Percentiles rank a stretch among this genome's conserved stretches.
These are phyloP conservation scores for Vitis cinerea DNA, from an alignment of 164 flowering plant species.

Conservation along the genomic window DNA sequence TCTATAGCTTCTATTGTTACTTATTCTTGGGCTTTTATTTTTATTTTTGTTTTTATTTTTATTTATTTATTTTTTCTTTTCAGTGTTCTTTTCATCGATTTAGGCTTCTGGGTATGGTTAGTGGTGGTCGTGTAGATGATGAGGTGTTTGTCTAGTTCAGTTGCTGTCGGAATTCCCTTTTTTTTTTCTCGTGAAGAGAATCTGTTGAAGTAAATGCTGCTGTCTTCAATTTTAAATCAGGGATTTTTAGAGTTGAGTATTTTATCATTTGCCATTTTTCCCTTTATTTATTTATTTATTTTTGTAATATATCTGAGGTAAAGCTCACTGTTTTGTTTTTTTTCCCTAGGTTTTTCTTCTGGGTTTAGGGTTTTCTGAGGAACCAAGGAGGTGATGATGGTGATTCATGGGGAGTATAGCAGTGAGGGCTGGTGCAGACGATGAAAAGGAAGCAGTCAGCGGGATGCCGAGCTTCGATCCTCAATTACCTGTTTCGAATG, in stretches of 20 bases:
- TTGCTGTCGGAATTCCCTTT: too few species aligned
- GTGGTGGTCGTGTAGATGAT: background rate
- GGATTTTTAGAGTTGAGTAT: too few species aligned
- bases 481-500: constrained; percentile 21
- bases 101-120: background rate
- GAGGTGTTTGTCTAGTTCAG: too few species aligned
- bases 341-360: background rate
- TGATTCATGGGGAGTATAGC: constrained; percentile 27
- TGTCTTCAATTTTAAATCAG: too few species aligned
- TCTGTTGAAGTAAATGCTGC: too few species aligned
- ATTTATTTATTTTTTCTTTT: background rate
- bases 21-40: too few species aligned
- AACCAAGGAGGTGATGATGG: constrained; percentile 15
- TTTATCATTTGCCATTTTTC: too few species aligned
- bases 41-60: too few species aligned
- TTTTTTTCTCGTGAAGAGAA: too few species aligned
- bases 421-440: constrained; percentile 30
- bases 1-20: background rate
- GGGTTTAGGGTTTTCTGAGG: constrained; percentile 10
- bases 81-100: background rate
- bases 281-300: too few species aligned
- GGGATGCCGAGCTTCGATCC: constrained; percentile 58
- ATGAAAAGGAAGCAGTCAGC: constrained; percentile 27
- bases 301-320: background rate
- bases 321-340: background rate